phyloP scores from a whole-genome alignment of 2,329 filamentous ascomycete species.

The Scopulariopsis brevicaulis region DNA sequence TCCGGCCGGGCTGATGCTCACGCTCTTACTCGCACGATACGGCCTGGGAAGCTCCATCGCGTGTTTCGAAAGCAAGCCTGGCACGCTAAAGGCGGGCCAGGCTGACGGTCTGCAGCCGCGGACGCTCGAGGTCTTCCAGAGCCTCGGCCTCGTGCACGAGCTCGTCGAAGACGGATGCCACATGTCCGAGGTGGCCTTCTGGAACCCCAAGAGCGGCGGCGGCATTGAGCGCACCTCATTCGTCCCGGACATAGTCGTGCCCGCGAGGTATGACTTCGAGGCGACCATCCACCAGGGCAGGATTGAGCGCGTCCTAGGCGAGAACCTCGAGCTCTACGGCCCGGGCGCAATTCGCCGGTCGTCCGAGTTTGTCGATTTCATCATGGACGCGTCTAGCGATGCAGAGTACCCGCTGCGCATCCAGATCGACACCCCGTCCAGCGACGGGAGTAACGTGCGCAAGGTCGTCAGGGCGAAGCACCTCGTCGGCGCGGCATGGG shows the following conservation, averaged over 20 bases:
- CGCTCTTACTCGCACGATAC: conserved; percentile 27
- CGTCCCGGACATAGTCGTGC: conserved; percentile 50
- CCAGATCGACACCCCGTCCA: too few species aligned
- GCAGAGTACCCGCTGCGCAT: too few species aligned
- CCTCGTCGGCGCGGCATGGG: too few species aligned
- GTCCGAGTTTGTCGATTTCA: too few species aligned
- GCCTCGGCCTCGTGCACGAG: conserved; percentile 53
- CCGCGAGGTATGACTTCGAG: conserved; percentile 51
- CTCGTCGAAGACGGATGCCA: conserved; percentile 57
- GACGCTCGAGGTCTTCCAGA: conserved; percentile 61
- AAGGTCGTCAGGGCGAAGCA: too few species aligned
- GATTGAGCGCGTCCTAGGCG: conserved; percentile 49
- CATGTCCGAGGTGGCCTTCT: conserved; percentile 28
- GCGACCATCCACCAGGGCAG: conserved; percentile 61
- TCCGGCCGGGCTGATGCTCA: conserved; percentile 29
- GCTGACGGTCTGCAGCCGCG: conserved; percentile 44
- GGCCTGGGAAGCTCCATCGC: conserved; percentile 26
- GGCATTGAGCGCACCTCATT: conserved; percentile 44
- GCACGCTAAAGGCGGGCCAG: conserved; percentile 25
- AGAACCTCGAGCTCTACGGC: too few species aligned
- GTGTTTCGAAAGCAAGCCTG: conserved; percentile 26
- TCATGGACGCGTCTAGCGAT: too few species aligned
- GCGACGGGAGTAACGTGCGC: too few species aligned
- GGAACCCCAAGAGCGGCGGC: conserved; percentile 51
- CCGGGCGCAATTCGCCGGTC: too few species aligned